Evolutionary conservation across 2,329 filamentous ascomycete genomes (phyloP).

Genomic region (Pestalotiopsis sp.): DNA sequence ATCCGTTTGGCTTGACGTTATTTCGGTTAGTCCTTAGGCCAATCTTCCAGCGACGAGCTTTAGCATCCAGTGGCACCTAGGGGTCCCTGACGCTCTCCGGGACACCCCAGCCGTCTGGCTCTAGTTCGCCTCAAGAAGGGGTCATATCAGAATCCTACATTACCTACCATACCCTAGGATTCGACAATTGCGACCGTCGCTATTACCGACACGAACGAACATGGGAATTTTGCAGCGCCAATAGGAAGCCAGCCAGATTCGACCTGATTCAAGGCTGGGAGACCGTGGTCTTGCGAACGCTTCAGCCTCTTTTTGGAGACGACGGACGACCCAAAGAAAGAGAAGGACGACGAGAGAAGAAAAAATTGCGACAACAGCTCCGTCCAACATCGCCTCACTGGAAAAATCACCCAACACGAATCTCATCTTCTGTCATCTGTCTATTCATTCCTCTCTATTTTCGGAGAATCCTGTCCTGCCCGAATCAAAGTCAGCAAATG

Average conservation of each 20-base stretch:
- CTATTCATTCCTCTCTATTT: neutral
- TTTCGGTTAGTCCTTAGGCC: conserved; percentile 18
- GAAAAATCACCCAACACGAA: neutral
- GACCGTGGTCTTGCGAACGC: conserved; percentile 9
- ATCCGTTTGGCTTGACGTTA: conserved; percentile 19
- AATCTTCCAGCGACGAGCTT: conserved; percentile 13
- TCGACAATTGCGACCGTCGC: conserved; percentile 16
- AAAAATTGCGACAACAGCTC: neutral
- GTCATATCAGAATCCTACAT: conserved; percentile 5
- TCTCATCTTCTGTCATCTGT: neutral
- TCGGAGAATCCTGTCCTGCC: neutral
- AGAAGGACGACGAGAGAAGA: neutral
- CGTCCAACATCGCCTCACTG: neutral
- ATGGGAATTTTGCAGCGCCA: conserved; percentile 15
- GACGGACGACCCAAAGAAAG: neutral
- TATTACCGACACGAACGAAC: conserved; percentile 3
- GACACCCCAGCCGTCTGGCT: conserved; percentile 11
- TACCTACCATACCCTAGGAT: neutral
- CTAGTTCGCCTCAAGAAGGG: neutral
- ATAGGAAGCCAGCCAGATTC: conserved; percentile 8
- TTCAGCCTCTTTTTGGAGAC: neutral
- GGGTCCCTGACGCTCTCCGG: conserved; percentile 8
- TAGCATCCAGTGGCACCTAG: neutral
- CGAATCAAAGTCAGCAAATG: conserved; percentile 15
- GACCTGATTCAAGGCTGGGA: conserved; percentile 11